These are phyloP conservation scores for Hyaloscypha finlandica DNA, from an alignment of 495 filamentous ascomycete species.

Conservation along the genomic window DNA sequence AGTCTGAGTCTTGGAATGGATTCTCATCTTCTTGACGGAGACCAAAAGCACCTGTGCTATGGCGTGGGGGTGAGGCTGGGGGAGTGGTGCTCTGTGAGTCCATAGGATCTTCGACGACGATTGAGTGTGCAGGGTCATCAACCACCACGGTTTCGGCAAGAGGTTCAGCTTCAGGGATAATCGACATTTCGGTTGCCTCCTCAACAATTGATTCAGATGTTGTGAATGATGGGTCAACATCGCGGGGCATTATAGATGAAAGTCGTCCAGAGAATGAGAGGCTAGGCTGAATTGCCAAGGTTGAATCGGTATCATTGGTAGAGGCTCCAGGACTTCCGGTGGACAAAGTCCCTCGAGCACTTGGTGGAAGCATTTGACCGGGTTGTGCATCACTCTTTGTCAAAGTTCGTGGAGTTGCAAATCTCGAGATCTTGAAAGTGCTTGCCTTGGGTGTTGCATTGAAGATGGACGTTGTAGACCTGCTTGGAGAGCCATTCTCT, in stretches of 20 bases:
- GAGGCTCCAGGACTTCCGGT: conserved; percentile 12
- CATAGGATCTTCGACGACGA: conserved; percentile 19
- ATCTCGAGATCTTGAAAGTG: conserved; percentile 31
- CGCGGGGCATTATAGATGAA: conserved; percentile 50
- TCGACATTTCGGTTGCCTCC: not conserved
- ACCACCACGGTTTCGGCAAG: conserved; percentile 36
- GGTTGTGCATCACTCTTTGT: conserved; percentile 27
- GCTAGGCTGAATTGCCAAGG: not conserved
- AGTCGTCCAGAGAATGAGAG: conserved; percentile 49
- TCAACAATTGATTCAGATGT: conserved; percentile 12
- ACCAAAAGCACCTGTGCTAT: conserved; percentile 31
- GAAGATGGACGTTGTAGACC: conserved; percentile 14
- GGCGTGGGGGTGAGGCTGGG: conserved; percentile 35
- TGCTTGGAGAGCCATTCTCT: conserved; percentile 34
- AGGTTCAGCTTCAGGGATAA: conserved; percentile 2
- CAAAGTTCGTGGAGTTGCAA: conserved; percentile 31
- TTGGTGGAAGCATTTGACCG: conserved; percentile 24
- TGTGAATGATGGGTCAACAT: conserved; percentile 46
- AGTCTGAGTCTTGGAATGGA: conserved; percentile 48
- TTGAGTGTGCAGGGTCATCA: conserved; percentile 25
- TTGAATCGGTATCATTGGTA: not conserved
- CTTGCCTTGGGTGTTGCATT: conserved; percentile 27
- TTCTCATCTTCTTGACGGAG: conserved; percentile 42
- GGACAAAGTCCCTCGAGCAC: not conserved
- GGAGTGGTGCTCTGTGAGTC: conserved; percentile 33